Evolutionary conservation across 345 rosid genomes (phyloP).

Genomic region (Rhodomyrtus tomentosa): DNA sequence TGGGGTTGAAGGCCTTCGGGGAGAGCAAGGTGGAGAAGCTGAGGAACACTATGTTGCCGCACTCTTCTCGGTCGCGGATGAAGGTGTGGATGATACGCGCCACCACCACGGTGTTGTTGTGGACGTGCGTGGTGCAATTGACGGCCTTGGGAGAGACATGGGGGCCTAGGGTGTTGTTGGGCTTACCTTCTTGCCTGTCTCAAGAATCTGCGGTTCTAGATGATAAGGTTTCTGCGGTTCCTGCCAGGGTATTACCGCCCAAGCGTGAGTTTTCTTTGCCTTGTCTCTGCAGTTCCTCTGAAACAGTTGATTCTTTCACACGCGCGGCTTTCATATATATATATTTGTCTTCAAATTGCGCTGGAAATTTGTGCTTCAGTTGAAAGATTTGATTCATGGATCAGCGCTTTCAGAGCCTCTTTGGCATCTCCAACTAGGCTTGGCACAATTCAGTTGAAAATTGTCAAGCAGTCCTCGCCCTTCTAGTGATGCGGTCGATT

Average conservation of each 20-base stretch:
- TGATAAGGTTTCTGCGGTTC: conserved; percentile 27
- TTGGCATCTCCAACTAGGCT: neutral
- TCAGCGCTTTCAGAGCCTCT: neutral
- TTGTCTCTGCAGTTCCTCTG: neutral
- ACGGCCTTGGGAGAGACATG: conserved; percentile 86
- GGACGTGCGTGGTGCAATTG: conserved; percentile 95
- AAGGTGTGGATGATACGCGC: conserved; percentile 97
- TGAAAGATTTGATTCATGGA: neutral
- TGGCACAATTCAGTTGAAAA: neutral
- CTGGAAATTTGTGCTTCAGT: neutral
- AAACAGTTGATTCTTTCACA: neutral
- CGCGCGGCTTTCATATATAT: neutral
- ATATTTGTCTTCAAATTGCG: neutral
- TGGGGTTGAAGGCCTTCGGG: conserved; percentile 27
- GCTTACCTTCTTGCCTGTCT: conserved; percentile 82
- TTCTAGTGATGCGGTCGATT: neutral
- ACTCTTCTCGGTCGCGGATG: conserved; percentile 24
- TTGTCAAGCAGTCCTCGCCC: neutral
- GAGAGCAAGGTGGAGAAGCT: conserved; percentile 39
- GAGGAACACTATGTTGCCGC: conserved; percentile 28
- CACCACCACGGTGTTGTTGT: conserved; percentile 67
- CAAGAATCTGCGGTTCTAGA: conserved; percentile 30
- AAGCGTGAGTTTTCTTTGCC: conserved; percentile 44
- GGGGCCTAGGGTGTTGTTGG: conserved; percentile 83
- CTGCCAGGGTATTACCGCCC: conserved; percentile 50